Evolutionary conservation across 106 monocot species (phyloP), one percentile per base, ranked within the genome.

Genomic region (Allium sativum): DNA sequence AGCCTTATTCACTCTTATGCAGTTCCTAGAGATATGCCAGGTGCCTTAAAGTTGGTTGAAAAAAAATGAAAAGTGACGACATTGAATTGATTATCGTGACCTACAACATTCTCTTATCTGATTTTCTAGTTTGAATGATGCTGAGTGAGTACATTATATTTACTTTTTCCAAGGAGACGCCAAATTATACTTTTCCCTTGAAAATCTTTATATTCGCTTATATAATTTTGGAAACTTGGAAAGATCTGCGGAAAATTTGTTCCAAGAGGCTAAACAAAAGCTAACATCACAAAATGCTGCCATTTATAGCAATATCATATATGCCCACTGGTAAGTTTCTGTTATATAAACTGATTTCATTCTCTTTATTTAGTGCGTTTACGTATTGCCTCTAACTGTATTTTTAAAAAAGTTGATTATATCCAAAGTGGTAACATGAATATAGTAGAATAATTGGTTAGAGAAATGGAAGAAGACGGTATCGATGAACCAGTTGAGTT

Each of bases 1-100:
- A 98, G 98, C 84, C 87, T 98, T 82, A 66, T 98, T 85, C 88
- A 98, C 75, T 85, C 98, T 78, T 98, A 98, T 88, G 91, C 92
- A 83, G 98, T 98, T 82, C 91, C 87, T 70, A 92, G 88, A 88
- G 98, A 98, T 79, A 92, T 92, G 98, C 77, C 74, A 63, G 98
- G 98, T 21, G 98, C 92, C 52, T 67, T 98, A 54, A 84, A 91
- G 44, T 92, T 87, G 52, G 57, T 81, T 16, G 80, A 85, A 50
- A 91, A n/a, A n/a, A 98, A 82, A 98, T 98, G 98, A 98, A 88
- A 77, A 52, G 70, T 53, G 98, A 98, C 61, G 82, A 76, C 7
- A 65, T 88, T 53, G 88, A 88, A 21, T 66, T 82, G 81, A 88
- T 91, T 41, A 56, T 98, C 71, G 98, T 91, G 53, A 92, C 88